Evolutionary conservation across 164 flowering plant species (phyloP).

Genomic region (Euptelea pleiosperma): DNA sequence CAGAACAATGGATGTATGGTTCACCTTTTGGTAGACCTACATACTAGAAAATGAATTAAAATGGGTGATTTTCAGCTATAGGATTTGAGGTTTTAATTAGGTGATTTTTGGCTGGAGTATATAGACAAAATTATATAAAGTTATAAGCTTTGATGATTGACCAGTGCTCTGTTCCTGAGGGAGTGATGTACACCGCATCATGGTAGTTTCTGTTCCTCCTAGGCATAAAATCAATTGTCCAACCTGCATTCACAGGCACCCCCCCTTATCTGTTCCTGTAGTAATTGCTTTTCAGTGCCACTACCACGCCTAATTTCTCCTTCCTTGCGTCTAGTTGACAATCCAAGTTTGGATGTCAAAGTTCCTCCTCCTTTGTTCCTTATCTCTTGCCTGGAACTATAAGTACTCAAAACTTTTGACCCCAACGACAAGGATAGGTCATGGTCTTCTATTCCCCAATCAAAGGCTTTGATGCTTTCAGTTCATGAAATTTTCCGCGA

Average conservation of each 20-base stretch:
- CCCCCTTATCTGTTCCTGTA: conserved; percentile 51
- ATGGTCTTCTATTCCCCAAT: conserved; percentile 34
- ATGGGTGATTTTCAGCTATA: no score
- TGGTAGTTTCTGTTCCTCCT: conserved; percentile 49
- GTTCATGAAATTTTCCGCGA: conserved; percentile 24
- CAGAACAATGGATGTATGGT: no score
- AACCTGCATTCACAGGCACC: conserved; percentile 57
- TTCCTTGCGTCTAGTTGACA: conserved; percentile 27
- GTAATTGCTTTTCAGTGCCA: conserved; percentile 34
- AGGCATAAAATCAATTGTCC: conserved; percentile 66
- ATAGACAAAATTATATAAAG: no score
- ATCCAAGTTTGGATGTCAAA: conserved; percentile 23
- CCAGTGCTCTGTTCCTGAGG: conserved; percentile 62
- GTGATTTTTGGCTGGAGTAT: no score
- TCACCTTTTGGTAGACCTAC: no score
- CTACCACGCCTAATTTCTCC: conserved; percentile 18
- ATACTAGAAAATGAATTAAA: no score
- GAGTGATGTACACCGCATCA: conserved; percentile 73
- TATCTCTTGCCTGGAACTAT: conserved; percentile 21
- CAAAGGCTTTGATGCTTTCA: conserved; percentile 27
- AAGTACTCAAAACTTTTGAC: conserved; percentile 19
- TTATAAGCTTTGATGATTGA: conserved; percentile 75
- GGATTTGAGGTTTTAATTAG: no score
- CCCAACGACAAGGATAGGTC: conserved; percentile 31
- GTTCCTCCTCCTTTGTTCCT: conserved; percentile 27